phyloP scores from a whole-genome alignment of 2,329 filamentous ascomycete genomes.

The Talaromyces pinophilus region DNA sequence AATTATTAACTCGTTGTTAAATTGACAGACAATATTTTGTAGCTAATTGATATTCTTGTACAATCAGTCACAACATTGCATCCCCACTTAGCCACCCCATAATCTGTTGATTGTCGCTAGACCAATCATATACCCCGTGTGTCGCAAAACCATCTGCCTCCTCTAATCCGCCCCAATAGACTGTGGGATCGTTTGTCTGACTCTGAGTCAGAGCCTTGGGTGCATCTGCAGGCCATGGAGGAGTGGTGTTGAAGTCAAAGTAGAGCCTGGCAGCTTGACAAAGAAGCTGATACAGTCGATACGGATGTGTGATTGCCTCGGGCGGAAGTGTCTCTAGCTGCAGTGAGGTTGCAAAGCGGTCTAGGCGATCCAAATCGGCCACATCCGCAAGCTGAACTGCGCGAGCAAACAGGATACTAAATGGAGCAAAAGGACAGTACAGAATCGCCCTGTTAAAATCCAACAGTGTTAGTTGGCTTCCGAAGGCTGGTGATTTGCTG shows the following conservation, averaged over 20 bases:
- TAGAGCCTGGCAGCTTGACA: conserved; percentile 19
- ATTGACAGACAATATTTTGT: no score
- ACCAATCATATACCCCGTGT: conserved; percentile 15
- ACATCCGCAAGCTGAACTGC: conserved; percentile 13
- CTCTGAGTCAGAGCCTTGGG: background rate
- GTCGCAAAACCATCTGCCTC: background rate
- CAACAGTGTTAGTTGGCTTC: background rate
- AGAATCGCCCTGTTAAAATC: conserved; percentile 1
- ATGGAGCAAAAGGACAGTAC: conserved; percentile 16
- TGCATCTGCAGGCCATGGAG: background rate
- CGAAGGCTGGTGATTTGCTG: background rate
- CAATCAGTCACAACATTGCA: background rate
- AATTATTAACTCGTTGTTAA: no score
- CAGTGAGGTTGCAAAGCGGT: background rate
- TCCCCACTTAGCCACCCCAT: conserved; percentile 14
- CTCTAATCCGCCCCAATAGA: background rate
- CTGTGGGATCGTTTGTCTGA: background rate
- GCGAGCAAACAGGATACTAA: conserved; percentile 19
- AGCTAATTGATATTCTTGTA: background rate
- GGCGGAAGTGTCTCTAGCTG: background rate
- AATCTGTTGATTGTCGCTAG: conserved; percentile 4
- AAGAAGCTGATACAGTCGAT: conserved; percentile 15
- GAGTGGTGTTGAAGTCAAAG: background rate
- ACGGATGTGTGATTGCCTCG: conserved; percentile 12
- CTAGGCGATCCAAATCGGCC: conserved; percentile 10